These are phyloP conservation scores for Phytophthora multivora DNA, from an alignment of 352 stramenopile genomes.

Conservation along the genomic window DNA sequence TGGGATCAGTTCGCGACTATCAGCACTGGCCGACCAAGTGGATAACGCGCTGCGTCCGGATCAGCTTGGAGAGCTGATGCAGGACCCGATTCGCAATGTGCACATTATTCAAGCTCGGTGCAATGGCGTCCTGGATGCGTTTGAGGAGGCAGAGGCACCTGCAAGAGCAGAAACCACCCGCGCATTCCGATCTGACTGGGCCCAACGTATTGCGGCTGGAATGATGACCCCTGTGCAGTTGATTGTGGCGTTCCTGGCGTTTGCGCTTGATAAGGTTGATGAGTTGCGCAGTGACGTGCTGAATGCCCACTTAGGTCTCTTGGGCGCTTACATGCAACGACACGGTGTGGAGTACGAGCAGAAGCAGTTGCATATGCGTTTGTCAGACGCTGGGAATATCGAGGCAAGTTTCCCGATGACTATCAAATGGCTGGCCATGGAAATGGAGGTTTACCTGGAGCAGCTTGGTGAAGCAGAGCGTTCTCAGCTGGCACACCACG, in stretches of 20 bases:
- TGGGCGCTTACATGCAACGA: constrained; percentile 58
- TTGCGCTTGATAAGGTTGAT: constrained; percentile 69
- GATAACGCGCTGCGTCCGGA: constrained; percentile 38
- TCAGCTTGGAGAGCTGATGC: constrained; percentile 44
- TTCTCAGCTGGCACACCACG: constrained; percentile 22
- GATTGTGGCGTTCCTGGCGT: constrained; percentile 68
- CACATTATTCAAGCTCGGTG: constrained; percentile 45
- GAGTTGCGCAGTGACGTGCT: constrained; percentile 64
- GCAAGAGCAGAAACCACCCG: constrained; percentile 51
- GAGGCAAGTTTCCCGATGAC: constrained; percentile 43
- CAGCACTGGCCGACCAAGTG: constrained; percentile 44
- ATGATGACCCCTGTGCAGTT: constrained; percentile 32
- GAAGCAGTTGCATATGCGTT: constrained; percentile 46
- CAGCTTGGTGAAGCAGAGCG: constrained; percentile 32
- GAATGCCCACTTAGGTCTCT: constrained; percentile 60
- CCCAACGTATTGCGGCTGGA: constrained; percentile 28
- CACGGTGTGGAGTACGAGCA: constrained; percentile 74
- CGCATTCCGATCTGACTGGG: constrained; percentile 40
- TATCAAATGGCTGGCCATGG: constrained; percentile 50
- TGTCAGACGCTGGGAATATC: constrained; percentile 29
- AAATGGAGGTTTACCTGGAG: constrained; percentile 41
- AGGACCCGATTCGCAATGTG: constrained; percentile 34
- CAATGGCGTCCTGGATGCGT: constrained; percentile 45
- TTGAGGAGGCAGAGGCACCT: constrained; percentile 58
- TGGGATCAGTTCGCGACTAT: constrained; percentile 18